Percentiles rank a stretch among this genome's conserved stretches.
phyloP scores from a whole-genome alignment of 2,329 filamentous ascomycete species.

The Sarocladium oryzae region DNA sequence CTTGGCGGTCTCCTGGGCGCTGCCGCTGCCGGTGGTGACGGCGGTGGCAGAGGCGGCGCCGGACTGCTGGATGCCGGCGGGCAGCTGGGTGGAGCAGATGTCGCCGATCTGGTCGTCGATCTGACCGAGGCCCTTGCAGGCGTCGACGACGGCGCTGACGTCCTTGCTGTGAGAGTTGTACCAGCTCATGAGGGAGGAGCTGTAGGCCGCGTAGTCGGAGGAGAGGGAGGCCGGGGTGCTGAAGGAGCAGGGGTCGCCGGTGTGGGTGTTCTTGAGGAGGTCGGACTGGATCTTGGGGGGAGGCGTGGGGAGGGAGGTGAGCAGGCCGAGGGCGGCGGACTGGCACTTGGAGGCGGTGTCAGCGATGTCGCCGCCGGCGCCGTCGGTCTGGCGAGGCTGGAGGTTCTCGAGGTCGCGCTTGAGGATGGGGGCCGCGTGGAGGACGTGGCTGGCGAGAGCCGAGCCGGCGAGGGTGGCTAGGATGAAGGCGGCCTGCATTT shows the following conservation, averaged over 20 bases:
- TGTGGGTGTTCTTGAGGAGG: slow-evolving; percentile 17
- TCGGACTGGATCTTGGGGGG: slow-evolving; percentile 22
- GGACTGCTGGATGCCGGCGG: neutral
- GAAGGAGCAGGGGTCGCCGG: slow-evolving; percentile 28
- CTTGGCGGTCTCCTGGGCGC: neutral
- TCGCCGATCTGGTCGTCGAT: slow-evolving; percentile 15
- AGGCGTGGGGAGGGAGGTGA: slow-evolving; percentile 23
- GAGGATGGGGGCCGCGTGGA: slow-evolving; percentile 8
- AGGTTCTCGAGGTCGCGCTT: slow-evolving; percentile 10
- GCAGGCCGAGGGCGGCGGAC: slow-evolving; percentile 17
- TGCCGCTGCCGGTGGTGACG: neutral
- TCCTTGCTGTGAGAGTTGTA: slow-evolving; percentile 20
- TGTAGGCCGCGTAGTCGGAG: slow-evolving; percentile 26
- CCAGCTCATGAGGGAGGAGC: slow-evolving; percentile 23
- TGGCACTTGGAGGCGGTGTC: slow-evolving; percentile 23
- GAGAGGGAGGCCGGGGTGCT: slow-evolving; percentile 23
- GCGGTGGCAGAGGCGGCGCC: neutral
- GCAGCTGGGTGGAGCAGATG: slow-evolving; percentile 16
- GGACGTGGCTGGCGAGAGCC: slow-evolving; percentile 2
- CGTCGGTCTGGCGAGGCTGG: slow-evolving; percentile 10
- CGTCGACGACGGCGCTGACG: slow-evolving; percentile 18
- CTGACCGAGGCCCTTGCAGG: slow-evolving; percentile 20
- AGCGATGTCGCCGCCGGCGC: slow-evolving; percentile 17
- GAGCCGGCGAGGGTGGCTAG: slow-evolving; percentile 21
- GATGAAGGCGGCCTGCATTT: slow-evolving; percentile 10